Evolutionary conservation across 345 rosid species (phyloP).

Genomic region (Salix dunnii): DNA sequence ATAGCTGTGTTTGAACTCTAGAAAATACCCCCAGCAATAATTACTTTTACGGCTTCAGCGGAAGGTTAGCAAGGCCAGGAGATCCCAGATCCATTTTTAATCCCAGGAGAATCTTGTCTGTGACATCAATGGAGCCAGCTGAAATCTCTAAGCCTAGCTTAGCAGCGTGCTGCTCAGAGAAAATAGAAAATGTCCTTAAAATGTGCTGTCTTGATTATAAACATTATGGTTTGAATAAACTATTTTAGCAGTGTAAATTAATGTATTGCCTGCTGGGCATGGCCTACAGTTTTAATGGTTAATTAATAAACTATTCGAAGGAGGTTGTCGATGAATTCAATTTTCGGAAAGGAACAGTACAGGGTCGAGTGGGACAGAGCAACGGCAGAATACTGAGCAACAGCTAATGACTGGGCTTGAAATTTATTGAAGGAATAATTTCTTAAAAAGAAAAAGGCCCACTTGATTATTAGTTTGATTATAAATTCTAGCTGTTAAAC

Average conservation of each 20-base stretch:
- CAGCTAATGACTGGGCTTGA: not conserved
- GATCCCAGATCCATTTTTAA: not conserved
- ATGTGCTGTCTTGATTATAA: not conserved
- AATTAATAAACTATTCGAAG: conserved; percentile 9
- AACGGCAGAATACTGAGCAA: conserved; percentile 36
- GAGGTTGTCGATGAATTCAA: conserved; percentile 24
- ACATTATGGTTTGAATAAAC: not conserved
- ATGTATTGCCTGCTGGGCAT: conserved; percentile 8
- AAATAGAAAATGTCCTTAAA: not conserved
- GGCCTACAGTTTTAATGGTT: conserved; percentile 21
- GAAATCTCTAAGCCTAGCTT: not conserved
- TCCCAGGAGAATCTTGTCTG: not conserved
- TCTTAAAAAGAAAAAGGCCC: not conserved
- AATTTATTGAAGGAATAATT: conserved; percentile 12
- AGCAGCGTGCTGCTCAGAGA: conserved; percentile 1
- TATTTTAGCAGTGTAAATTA: not conserved
- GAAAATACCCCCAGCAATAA: too few species aligned
- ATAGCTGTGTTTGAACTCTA: too few species aligned
- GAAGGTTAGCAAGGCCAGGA: not conserved
- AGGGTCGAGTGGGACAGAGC: conserved; percentile 26
- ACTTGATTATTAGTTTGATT: not conserved
- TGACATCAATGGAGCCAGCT: not conserved
- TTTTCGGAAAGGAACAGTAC: not conserved
- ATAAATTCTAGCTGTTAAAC: too few species aligned
- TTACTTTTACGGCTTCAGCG: not conserved